Evolutionary conservation across 2,329 filamentous ascomycete species (phyloP).

Genomic region (Alternaria atra): DNA sequence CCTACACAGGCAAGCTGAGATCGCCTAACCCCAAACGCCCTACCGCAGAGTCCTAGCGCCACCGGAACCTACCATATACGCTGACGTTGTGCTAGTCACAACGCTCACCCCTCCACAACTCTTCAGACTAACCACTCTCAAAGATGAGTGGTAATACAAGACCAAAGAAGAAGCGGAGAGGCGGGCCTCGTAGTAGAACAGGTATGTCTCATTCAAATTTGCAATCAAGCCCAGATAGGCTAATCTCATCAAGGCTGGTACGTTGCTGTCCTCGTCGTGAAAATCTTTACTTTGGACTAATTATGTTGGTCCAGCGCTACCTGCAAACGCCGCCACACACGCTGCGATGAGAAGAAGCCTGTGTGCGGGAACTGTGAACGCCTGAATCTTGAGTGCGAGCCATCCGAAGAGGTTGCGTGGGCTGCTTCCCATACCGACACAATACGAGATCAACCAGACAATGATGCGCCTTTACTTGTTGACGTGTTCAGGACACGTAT

Average conservation of each 20-base stretch:
- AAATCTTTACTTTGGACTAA: neutral
- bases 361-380: constrained; percentile 45
- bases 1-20: neutral
- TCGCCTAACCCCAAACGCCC: neutral
- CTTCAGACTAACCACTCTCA: neutral
- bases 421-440: constrained; percentile 8
- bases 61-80: neutral
- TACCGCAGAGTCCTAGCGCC: neutral
- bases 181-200: constrained; percentile 35
- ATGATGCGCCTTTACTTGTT: constrained; percentile 16
- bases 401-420: constrained; percentile 32
- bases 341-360: constrained; percentile 48
- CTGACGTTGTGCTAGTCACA: neutral
- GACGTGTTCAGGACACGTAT: constrained; percentile 41
- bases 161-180: constrained; percentile 36
- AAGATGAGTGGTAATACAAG: constrained; percentile 9
- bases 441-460: constrained; percentile 5
- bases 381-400: constrained; percentile 40
- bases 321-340: constrained; percentile 46
- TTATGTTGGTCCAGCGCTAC: constrained; percentile 34
- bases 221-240: neutral
- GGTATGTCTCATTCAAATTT: constrained; percentile 18
- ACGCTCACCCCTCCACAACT: neutral
- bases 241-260: constrained; percentile 13
- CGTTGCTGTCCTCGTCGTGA: neutral